Evolutionary conservation across 176 grass and related monocot species (phyloP), one percentile per base, ranked within the genome.

Genomic region (Alopecurus myosuroides): DNA sequence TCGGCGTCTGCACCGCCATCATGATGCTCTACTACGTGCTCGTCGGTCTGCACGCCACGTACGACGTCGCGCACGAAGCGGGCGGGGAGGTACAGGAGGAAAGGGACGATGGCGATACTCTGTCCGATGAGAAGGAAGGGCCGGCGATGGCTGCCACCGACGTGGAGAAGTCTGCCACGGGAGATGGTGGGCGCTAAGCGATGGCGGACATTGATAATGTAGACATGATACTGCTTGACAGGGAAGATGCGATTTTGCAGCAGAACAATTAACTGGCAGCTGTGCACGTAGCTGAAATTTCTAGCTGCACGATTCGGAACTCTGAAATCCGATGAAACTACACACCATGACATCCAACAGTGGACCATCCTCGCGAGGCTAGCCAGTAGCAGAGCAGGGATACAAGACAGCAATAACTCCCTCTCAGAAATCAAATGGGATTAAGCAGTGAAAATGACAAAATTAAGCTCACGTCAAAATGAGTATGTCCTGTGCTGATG

Each of bases 1-100:
- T 74, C 42, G 70, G 70, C 25, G 70, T 74, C 1, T 74, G 70
- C 70, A 74, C 70, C 3, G 70, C 70, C 3, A 15, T 74, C 41
- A 74, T 74, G 70, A 18, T 74, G 41, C 41, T 74, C 41, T 74
- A 74, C 70, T 74, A 74, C 70, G 42, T 74, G 41, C 70, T 74
- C 70, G 70, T 74, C 14, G 70, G 70, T 6, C 42, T 74, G 70
- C 70, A 74, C 41, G 70, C 70, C 42, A 74, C 70, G 41, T 74
- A 74, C 15, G 70, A 74, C 42, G 70, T 74, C 70, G 41, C 70
- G 70, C 70, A 70, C 67, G 67, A 70, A 23, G 40, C 12, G 41
- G 2, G 15, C 70, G 40, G 26, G 41, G 69, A 65, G 61, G 61
- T 65, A 30, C 29, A 58, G n/a, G 55, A 69, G 65, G 34, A 69